A percentile compares a stretch with the other conserved stretches of the same genome.
These are phyloP conservation scores for Populus pruinosa DNA, from an alignment of 345 rosid species.

Conservation along the genomic window DNA sequence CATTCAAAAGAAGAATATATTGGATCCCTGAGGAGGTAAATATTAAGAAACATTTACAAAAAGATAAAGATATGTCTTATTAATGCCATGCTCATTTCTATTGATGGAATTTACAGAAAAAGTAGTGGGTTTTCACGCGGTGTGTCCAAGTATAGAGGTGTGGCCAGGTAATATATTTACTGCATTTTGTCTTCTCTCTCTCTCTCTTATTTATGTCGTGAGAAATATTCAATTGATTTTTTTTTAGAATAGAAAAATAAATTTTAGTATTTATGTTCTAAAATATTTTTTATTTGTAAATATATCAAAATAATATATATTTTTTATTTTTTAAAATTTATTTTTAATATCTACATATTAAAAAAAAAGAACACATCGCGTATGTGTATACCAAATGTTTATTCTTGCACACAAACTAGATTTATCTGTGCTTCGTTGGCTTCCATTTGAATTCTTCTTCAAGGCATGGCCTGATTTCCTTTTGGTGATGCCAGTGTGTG, in stretches of 20 bases:
- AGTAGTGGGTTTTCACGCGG: constrained; percentile 98
- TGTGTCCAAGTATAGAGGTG: constrained; percentile 91
- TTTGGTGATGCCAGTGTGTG: not conserved
- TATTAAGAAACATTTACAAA: not conserved
- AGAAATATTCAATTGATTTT: not conserved
- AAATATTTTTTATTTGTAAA: too few species aligned
- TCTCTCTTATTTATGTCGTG: not conserved
- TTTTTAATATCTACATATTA: too few species aligned
- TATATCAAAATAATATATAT: too few species aligned
- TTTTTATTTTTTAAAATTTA: too few species aligned
- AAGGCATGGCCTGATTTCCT: not conserved
- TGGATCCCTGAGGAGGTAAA: constrained; percentile 81
- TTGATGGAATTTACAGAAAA: constrained; percentile 45
- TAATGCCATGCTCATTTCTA: not conserved
- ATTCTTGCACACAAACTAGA: too few species aligned
- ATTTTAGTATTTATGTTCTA: too few species aligned
- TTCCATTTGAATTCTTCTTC: too few species aligned
- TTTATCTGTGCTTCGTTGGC: too few species aligned
- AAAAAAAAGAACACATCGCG: too few species aligned
- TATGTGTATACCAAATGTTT: too few species aligned
- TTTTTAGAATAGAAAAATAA: not conserved
- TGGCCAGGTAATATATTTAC: constrained; percentile 60
- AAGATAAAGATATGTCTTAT: too few species aligned
- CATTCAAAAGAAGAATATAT: constrained; percentile 81
- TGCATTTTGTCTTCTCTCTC: not conserved